Conservation (phyloP, 2,329 filamentous ascomycete genomes). For the Xylariaceae sp. region DNA sequence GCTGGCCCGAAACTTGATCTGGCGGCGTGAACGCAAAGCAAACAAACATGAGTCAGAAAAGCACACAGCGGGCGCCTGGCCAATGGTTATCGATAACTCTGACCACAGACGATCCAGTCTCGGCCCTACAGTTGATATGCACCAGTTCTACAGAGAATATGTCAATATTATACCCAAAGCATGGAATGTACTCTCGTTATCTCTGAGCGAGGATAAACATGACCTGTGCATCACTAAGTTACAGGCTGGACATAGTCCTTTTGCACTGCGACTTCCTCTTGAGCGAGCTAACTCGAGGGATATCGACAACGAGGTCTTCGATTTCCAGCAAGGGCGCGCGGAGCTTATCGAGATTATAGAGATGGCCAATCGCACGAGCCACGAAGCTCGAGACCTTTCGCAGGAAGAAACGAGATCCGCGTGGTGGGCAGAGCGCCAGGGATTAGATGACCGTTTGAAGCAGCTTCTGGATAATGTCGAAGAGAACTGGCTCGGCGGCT, state of each 20-base stretch:
- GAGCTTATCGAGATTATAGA: slow-evolving; percentile 82
- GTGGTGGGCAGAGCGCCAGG: slow-evolving; percentile 88
- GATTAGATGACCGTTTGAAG: slow-evolving; percentile 71
- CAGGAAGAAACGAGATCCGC: slow-evolving; percentile 70
- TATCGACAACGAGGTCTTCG: slow-evolving; percentile 72
- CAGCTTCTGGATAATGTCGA: slow-evolving; percentile 83
- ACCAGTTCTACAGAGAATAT: slow-evolving; percentile 72
- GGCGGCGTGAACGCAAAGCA: slow-evolving; percentile 60
- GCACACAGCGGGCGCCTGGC: slow-evolving; percentile 32
- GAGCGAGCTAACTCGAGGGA: slow-evolving; percentile 78
- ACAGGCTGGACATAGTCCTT: slow-evolving; percentile 69
- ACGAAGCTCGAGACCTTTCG: slow-evolving; percentile 65
- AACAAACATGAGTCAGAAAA: slow-evolving; percentile 40
- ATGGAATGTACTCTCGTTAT: slow-evolving; percentile 85
- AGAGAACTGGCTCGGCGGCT: slow-evolving; percentile 90
- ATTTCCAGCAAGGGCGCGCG: slow-evolving; percentile 72
- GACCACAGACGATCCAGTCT: slow-evolving; percentile 41
- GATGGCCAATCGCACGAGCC: slow-evolving; percentile 78
- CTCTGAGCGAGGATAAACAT: slow-evolving; percentile 73
- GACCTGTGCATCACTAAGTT: slow-evolving; percentile 90
- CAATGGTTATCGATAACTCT: slow-evolving; percentile 30
- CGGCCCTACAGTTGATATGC: slow-evolving; percentile 48
- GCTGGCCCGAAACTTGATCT: slow-evolving; percentile 64
- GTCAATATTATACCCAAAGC: slow-evolving; percentile 76
- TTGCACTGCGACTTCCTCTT: slow-evolving; percentile 82